These are phyloP conservation scores for Leucocoprinus leucothites DNA, from an alignment of 768 basidiomycete genomes.

Conservation along the genomic window DNA sequence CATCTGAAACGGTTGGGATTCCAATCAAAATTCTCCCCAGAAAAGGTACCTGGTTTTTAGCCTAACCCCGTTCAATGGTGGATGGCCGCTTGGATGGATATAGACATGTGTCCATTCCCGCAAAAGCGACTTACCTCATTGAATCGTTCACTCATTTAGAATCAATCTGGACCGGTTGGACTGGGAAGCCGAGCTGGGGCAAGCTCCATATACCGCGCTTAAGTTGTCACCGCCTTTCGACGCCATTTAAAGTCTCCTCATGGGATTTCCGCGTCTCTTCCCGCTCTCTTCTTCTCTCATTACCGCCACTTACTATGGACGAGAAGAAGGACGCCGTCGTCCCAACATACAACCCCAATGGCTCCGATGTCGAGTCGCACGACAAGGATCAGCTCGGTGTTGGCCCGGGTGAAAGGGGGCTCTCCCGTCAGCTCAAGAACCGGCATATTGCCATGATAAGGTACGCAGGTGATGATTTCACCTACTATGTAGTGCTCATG, in stretches of 20 bases:
- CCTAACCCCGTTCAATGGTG: background rate
- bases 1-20: no score
- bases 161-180: background rate
- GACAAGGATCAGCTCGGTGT: background rate
- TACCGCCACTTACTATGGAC: background rate
- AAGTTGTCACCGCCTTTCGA: background rate
- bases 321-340: conserved; percentile 3
- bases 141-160: background rate
- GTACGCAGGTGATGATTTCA: conserved; percentile 20
- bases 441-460: conserved; percentile 84
- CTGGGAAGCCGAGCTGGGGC: background rate
- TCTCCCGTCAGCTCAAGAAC: conserved; percentile 67
- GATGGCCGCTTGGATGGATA: background rate
- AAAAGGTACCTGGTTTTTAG: background rate
- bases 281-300: background rate
- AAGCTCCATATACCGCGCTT: background rate
- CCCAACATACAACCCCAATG: background rate
- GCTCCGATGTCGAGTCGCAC: conserved; percentile 8
- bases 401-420: conserved; percentile 20
- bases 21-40: background rate
- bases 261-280: background rate
- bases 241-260: background rate
- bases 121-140: background rate
- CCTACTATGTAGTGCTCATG: conserved; percentile 1
- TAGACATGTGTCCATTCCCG: background rate